These are phyloP conservation scores for Monosporozyma unispora DNA, from an alignment of 805 yeast genomes.

Conservation along the genomic window DNA sequence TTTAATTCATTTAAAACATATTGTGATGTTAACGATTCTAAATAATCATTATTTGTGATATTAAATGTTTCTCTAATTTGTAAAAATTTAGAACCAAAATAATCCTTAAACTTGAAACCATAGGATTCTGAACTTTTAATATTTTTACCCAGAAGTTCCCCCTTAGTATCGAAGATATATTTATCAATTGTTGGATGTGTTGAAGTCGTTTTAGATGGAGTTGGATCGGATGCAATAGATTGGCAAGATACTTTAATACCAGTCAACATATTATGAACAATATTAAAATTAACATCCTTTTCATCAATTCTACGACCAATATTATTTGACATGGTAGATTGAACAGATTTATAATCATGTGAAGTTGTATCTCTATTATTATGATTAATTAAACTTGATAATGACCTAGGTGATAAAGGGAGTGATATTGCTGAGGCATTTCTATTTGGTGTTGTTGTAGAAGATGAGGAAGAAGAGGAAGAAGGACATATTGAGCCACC, in stretches of 20 bases:
- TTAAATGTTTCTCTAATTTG: slow-evolving; percentile 74
- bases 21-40: slow-evolving; percentile 85
- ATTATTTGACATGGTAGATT: not conserved
- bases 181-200: slow-evolving; percentile 63
- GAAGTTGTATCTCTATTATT: not conserved
- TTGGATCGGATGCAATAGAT: not conserved
- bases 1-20: slow-evolving; percentile 86
- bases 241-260: slow-evolving; percentile 64
- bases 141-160: slow-evolving; percentile 11
- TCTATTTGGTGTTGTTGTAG: not conserved
- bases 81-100: slow-evolving; percentile 87
- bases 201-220: slow-evolving; percentile 64
- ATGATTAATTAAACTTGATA: not conserved
- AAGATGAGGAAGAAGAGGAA: not conserved
- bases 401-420: not conserved
- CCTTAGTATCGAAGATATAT: slow-evolving; percentile 49
- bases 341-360: not conserved
- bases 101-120: slow-evolving; percentile 94
- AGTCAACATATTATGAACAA: slow-evolving; percentile 95
- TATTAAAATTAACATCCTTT: slow-evolving; percentile 86
- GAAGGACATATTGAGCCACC: not conserved
- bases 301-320: slow-evolving; percentile 80
- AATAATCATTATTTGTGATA: slow-evolving; percentile 90
- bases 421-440: not conserved
- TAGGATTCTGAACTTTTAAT: slow-evolving; percentile 90